These are phyloP conservation scores for Hypoxylon sp. DNA, from an alignment of 2,329 filamentous ascomycete species.

Conservation along the genomic window DNA sequence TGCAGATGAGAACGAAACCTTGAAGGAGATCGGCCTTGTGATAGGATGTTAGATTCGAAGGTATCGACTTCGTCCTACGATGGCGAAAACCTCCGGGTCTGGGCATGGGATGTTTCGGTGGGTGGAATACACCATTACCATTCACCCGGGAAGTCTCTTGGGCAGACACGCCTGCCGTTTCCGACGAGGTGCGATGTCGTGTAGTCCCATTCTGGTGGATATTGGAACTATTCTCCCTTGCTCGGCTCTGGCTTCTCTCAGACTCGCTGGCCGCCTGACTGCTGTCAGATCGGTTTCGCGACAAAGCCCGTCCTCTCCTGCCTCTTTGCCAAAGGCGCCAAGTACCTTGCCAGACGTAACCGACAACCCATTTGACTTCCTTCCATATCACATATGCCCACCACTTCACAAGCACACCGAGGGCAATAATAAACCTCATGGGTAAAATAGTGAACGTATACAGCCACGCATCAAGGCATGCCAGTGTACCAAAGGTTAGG, in stretches of 20 bases:
- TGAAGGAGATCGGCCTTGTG: constrained; percentile 97
- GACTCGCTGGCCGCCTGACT: constrained; percentile 54
- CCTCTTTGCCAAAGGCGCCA: constrained; percentile 81
- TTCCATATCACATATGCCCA: constrained; percentile 80
- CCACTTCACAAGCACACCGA: constrained; percentile 82
- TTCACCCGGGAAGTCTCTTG: constrained; percentile 46
- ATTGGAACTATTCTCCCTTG: constrained; percentile 41
- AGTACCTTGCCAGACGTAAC: constrained; percentile 84
- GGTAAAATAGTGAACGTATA: constrained; percentile 97
- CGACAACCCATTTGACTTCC: constrained; percentile 79
- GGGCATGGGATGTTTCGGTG: constrained; percentile 55
- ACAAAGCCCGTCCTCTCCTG: constrained; percentile 61
- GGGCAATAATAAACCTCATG: constrained; percentile 85
- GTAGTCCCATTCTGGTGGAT: constrained; percentile 39
- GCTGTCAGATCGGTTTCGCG: constrained; percentile 48
- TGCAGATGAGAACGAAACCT: constrained; percentile 87
- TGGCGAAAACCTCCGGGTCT: constrained; percentile 66
- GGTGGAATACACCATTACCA: constrained; percentile 49
- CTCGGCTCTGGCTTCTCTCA: constrained; percentile 59
- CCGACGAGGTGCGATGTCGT: constrained; percentile 46
- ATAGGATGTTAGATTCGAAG: constrained; percentile 86
- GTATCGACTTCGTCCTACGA: constrained; percentile 84
- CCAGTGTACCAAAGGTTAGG: constrained; percentile 88
- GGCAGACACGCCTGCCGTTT: constrained; percentile 34
- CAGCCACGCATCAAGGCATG: constrained; percentile 95